phyloP scores from a whole-genome alignment of 2,329 filamentous ascomycete genomes.

The Fusarium irregulare region DNA sequence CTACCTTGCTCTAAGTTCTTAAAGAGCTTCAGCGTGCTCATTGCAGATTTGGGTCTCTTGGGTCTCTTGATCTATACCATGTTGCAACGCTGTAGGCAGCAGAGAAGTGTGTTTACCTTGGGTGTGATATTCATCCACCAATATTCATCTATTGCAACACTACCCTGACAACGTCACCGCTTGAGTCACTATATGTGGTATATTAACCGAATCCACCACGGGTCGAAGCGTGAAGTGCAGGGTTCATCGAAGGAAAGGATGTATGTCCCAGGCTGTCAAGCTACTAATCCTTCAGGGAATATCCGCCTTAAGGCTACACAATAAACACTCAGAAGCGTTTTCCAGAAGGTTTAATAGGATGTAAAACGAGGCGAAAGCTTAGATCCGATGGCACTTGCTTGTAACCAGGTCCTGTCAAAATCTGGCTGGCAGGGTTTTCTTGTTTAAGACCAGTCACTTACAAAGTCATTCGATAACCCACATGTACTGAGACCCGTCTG shows the following conservation, averaged over 20 bases:
- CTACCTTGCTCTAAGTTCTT: background rate
- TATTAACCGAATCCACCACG: background rate
- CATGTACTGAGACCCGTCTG: constrained; percentile 5
- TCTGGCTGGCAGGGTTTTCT: constrained; percentile 1
- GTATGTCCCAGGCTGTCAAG: background rate
- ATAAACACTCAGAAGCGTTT: background rate
- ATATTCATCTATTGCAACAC: background rate
- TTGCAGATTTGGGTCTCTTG: background rate
- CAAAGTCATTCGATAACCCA: constrained; percentile 39
- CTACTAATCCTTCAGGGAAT: background rate
- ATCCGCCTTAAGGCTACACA: background rate
- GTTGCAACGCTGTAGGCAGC: background rate
- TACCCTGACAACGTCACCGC: background rate
- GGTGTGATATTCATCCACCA: background rate
- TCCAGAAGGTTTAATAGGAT: background rate
- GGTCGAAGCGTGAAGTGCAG: constrained; percentile 1
- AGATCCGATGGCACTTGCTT: constrained; percentile 2
- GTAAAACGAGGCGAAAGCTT: constrained; percentile 14
- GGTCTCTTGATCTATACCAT: background rate
- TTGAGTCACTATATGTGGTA: background rate
- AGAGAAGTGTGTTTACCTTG: background rate
- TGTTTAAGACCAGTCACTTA: background rate
- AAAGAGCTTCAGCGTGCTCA: background rate
- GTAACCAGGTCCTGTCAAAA: background rate
- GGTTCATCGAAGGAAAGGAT: constrained; percentile 10